Evolutionary conservation across 768 basidiomycete genomes (phyloP).

Genomic region (Lactifluus echinatus): DNA sequence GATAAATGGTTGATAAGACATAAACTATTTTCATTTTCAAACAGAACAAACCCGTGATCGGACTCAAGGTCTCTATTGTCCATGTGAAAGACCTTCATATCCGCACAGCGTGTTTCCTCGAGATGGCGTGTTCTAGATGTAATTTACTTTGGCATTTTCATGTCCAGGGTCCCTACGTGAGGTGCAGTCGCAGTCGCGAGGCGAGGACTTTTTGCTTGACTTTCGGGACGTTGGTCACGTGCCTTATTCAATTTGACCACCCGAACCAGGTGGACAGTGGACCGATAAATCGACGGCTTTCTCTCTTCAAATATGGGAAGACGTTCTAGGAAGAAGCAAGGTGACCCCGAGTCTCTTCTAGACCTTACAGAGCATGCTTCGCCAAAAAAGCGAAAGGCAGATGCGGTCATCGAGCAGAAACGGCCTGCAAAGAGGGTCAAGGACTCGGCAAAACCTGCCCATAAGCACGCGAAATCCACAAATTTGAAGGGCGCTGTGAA

Average conservation of each 20-base stretch:
- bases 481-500: constrained; percentile 12
- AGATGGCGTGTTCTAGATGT: too few relatives aligned
- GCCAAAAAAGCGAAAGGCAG: constrained; percentile 64
- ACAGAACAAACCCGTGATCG: background rate
- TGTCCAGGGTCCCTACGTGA: too few relatives aligned
- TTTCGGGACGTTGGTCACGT: background rate
- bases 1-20: background rate
- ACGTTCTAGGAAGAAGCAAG: constrained; percentile 79
- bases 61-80: background rate
- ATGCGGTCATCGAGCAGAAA: constrained; percentile 26
- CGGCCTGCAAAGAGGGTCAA: constrained; percentile 33
- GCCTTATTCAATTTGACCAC: background rate
- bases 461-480: constrained; percentile 11
- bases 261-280: background rate
- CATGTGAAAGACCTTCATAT: too few relatives aligned
- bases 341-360: constrained; percentile 49
- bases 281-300: background rate
- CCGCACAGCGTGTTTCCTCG: too few relatives aligned
- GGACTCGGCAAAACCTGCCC: constrained; percentile 18
- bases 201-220: too few relatives aligned
- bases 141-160: too few relatives aligned
- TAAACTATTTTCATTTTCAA: background rate
- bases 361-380: constrained; percentile 33
- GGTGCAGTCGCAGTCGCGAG: too few relatives aligned
- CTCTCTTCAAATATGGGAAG: constrained; percentile 53